phyloP scores from a whole-genome alignment of 2,329 filamentous ascomycete species.

The Achaetomium macrosporum region DNA sequence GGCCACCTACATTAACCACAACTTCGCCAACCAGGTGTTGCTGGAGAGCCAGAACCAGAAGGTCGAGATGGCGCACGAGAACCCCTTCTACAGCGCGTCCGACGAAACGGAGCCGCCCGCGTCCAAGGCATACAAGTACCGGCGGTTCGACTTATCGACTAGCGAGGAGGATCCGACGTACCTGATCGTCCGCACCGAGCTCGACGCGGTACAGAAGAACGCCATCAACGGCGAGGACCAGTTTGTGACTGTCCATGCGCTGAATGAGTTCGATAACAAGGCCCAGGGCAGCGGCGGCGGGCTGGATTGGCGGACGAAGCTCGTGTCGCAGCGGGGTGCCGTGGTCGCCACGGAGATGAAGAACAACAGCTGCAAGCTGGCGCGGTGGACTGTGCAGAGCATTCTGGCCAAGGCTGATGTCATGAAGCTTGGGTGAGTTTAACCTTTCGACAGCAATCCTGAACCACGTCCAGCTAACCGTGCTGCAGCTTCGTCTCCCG shows the following conservation, averaged over 20 bases:
- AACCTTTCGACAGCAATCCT: not conserved
- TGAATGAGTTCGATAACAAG: constrained; percentile 99
- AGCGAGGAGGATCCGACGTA: constrained; percentile 93
- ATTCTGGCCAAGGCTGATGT: constrained; percentile 95
- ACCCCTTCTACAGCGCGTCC: constrained; percentile 94
- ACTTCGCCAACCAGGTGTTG: constrained; percentile 96
- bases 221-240: constrained; percentile 87
- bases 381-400: constrained; percentile 93
- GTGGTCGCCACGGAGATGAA: constrained; percentile 99
- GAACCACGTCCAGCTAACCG: constrained; percentile 11
- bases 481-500: constrained; percentile 81
- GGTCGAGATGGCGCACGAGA: constrained; percentile 77
- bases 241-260: constrained; percentile 83
- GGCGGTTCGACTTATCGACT: constrained; percentile 89
- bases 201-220: constrained; percentile 95
- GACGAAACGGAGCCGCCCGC: constrained; percentile 92
- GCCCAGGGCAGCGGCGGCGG: constrained; percentile 91
- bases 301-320: constrained; percentile 93
- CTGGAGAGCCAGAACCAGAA: constrained; percentile 72
- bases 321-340: constrained; percentile 89
- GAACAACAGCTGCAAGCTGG: constrained; percentile 99
- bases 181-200: constrained; percentile 87
- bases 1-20: constrained; percentile 99
- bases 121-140: constrained; percentile 97
- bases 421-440: constrained; percentile 89